phyloP scores from a whole-genome alignment of 768 basidiomycete genomes.

The Boletus vinaceobasis region DNA sequence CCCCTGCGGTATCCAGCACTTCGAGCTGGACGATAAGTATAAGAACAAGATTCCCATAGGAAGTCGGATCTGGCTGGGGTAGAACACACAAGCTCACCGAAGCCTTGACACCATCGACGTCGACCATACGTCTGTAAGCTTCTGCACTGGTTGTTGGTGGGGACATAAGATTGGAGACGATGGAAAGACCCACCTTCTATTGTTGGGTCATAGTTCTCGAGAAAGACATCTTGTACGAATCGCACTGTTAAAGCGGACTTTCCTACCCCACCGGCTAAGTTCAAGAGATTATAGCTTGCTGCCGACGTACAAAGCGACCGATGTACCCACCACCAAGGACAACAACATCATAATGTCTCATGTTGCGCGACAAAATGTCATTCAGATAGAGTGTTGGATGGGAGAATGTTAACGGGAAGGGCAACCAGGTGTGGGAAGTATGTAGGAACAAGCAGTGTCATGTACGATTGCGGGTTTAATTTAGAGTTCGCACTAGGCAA shows the following conservation, averaged over 20 bases:
- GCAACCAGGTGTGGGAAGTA: constrained; percentile 22
- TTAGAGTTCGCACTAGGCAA: constrained; percentile 1
- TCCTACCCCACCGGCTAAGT: constrained; percentile 79
- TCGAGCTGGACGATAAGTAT: constrained; percentile 53
- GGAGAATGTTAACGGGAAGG: constrained; percentile 8
- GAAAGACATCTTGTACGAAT: constrained; percentile 68
- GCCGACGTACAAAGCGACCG: not conserved
- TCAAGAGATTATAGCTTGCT: constrained; percentile 1
- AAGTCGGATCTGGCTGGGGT: constrained; percentile 1
- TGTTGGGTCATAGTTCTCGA: constrained; percentile 78
- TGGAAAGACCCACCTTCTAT: constrained; percentile 60
- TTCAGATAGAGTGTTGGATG: constrained; percentile 1
- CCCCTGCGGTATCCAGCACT: constrained; percentile 79
- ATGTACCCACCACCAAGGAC: constrained; percentile 68
- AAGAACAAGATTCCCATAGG: constrained; percentile 9
- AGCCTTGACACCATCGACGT: constrained; percentile 62
- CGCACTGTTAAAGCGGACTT: constrained; percentile 84
- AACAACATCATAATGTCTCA: constrained; percentile 75
- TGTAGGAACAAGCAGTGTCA: constrained; percentile 13
- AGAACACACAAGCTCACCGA: constrained; percentile 44
- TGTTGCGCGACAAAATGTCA: constrained; percentile 23
- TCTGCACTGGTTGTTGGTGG: constrained; percentile 40
- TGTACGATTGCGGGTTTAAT: constrained; percentile 4
- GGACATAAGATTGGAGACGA: not conserved
- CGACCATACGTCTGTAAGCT: constrained; percentile 62